Percentiles rank a stretch among this genome's conserved stretches.
Conservation (phyloP, 257 asterid species). For the Eucommia ulmoides region DNA sequence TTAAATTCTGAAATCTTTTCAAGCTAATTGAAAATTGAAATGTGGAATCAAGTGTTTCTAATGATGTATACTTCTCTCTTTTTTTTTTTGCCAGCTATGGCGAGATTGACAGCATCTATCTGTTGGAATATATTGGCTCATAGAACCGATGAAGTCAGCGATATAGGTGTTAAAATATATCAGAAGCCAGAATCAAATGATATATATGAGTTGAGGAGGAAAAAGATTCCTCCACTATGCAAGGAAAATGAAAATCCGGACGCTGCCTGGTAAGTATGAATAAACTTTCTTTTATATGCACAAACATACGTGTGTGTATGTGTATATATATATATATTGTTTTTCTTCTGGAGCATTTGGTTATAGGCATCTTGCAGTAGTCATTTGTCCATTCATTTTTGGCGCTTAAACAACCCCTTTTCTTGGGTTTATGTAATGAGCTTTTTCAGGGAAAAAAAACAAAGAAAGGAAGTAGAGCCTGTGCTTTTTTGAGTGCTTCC, state of each 20-base stretch:
- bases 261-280: constrained; percentile 68
- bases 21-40: too few species aligned
- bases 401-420: too few species aligned
- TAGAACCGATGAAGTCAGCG: constrained; percentile 79
- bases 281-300: constrained; percentile 8
- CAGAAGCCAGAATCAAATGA: constrained; percentile 81
- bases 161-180: constrained; percentile 66
- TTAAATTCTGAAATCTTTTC: too few species aligned
- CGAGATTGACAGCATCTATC: constrained; percentile 56
- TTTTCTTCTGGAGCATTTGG: background rate
- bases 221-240: constrained; percentile 77
- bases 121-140: constrained; percentile 97
- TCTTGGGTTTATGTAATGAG: too few species aligned
- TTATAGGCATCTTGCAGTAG: too few species aligned
- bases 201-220: constrained; percentile 64
- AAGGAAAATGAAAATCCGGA: constrained; percentile 82
- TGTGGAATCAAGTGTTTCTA: too few species aligned
- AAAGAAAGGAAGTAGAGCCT: too few species aligned
- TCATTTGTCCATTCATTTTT: too few species aligned
- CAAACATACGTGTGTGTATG: too few species aligned
- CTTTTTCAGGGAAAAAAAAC: too few species aligned
- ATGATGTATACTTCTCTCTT: background rate
- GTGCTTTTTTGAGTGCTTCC: too few species aligned
- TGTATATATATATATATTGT: too few species aligned
- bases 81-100: constrained; percentile 48